phyloP scores from a whole-genome alignment of 495 filamentous ascomycete species.

The Mycothermus thermophilus region DNA sequence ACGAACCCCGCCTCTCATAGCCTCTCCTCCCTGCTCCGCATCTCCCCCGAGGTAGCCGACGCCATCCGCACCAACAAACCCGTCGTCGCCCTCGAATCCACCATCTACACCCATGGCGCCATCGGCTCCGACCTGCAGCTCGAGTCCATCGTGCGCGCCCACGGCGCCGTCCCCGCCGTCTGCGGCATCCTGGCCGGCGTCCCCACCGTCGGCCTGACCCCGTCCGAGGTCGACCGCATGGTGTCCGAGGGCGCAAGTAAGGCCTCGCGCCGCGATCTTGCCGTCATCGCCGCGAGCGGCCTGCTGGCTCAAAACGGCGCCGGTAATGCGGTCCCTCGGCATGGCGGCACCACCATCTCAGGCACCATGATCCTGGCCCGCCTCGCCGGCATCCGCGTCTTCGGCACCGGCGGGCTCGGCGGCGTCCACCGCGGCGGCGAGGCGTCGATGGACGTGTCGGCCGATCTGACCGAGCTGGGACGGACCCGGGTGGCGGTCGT shows the following conservation, averaged over 20 bases:
- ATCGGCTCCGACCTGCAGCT: constrained; percentile 69
- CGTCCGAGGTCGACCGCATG: constrained; percentile 57
- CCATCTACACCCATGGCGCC: constrained; percentile 65
- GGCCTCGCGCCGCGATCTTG: constrained; percentile 72
- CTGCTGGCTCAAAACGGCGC: constrained; percentile 38
- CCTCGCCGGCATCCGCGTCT: constrained; percentile 79
- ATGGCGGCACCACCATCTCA: constrained; percentile 86
- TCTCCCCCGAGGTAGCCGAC: constrained; percentile 72
- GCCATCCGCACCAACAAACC: constrained; percentile 59
- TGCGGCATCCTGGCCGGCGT: constrained; percentile 73
- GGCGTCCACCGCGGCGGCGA: constrained; percentile 90
- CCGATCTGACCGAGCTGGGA: constrained; percentile 90
- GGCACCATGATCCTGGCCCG: constrained; percentile 85
- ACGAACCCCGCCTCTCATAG: neutral
- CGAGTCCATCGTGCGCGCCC: constrained; percentile 59
- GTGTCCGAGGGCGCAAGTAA: constrained; percentile 58
- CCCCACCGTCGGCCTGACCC: constrained; percentile 60
- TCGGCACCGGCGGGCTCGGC: constrained; percentile 74
- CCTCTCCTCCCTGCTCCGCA: constrained; percentile 40
- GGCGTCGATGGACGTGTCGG: constrained; percentile 79
- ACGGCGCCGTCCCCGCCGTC: constrained; percentile 86
- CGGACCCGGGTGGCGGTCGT: constrained; percentile 80
- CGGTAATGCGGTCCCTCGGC: too few relatives aligned
- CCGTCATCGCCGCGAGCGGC: constrained; percentile 51
- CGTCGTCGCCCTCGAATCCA: constrained; percentile 83